These are phyloP conservation scores for Pleurozium schreberi DNA, from an alignment of 225 moss, liverwort and hornwort species.

Conservation along the genomic window DNA sequence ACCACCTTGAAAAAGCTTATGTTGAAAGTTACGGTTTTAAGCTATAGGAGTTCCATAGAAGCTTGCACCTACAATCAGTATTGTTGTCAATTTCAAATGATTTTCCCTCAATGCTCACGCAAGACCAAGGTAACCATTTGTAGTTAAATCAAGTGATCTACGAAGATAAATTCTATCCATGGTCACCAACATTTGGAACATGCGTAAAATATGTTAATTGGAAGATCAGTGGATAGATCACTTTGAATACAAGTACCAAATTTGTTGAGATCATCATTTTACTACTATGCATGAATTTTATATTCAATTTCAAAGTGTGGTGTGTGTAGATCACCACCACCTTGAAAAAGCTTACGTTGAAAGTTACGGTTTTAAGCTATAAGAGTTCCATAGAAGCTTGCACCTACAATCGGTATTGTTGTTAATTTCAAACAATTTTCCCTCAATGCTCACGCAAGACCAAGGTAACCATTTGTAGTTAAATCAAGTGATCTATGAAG, in stretches of 20 bases:
- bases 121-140: not conserved
- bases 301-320: not conserved
- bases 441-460: no score
- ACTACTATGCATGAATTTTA: not conserved
- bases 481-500: no score
- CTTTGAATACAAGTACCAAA: not conserved
- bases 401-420: no score
- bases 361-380: not conserved
- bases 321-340: no score
- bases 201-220: no score
- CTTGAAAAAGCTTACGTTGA: not conserved
- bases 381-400: not conserved
- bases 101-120: not conserved
- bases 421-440: no score
- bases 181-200: no score
- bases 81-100: not conserved
- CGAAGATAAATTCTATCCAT: not conserved
- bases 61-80: not conserved
- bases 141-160: not conserved
- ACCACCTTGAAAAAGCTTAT: not conserved
- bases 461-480: no score
- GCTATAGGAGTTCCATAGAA: not conserved
- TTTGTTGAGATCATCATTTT: not conserved
- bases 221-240: not conserved
- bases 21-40: not conserved